Evolutionary conservation across 176 grass and related monocot species (phyloP).

Genomic region (Themeda triandra): DNA sequence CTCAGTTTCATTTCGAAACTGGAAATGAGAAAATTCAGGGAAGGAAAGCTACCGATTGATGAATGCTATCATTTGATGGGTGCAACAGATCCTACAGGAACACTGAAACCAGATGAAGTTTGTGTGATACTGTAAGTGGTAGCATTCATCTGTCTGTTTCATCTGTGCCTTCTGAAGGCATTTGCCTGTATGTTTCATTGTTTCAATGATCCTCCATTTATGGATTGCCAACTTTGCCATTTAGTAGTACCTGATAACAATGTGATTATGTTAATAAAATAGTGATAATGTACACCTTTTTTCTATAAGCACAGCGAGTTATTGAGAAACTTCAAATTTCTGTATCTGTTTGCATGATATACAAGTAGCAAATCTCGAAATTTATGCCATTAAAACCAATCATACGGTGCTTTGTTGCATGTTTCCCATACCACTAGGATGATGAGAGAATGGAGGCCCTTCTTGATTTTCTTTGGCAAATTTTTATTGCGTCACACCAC

Average conservation of each 20-base stretch:
- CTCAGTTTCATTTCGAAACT: constrained; percentile 27
- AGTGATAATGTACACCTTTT: not conserved
- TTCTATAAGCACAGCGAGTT: not conserved
- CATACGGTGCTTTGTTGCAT: too few species aligned
- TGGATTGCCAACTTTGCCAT: not conserved
- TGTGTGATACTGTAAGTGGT: constrained; percentile 68
- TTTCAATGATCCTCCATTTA: not conserved
- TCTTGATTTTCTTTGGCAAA: not conserved
- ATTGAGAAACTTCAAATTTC: not conserved
- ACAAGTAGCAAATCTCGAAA: too few species aligned
- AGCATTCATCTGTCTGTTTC: constrained; percentile 3
- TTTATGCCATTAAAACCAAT: not conserved
- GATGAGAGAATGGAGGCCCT: too few species aligned
- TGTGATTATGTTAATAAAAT: not conserved
- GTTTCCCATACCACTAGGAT: too few species aligned
- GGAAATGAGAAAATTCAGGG: constrained; percentile 43
- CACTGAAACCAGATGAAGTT: constrained; percentile 56
- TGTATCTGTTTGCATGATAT: constrained; percentile 12
- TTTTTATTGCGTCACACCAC: not conserved
- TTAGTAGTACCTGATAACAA: not conserved
- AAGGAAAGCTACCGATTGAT: constrained; percentile 55
- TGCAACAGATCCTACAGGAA: constrained; percentile 56
- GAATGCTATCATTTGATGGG: constrained; percentile 78
- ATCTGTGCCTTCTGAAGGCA: constrained; percentile 33
- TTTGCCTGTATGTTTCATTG: not conserved